Base-by-base conservation (phyloP, 2,329 filamentous ascomycete species). In the Didymella lethalis region DNA sequence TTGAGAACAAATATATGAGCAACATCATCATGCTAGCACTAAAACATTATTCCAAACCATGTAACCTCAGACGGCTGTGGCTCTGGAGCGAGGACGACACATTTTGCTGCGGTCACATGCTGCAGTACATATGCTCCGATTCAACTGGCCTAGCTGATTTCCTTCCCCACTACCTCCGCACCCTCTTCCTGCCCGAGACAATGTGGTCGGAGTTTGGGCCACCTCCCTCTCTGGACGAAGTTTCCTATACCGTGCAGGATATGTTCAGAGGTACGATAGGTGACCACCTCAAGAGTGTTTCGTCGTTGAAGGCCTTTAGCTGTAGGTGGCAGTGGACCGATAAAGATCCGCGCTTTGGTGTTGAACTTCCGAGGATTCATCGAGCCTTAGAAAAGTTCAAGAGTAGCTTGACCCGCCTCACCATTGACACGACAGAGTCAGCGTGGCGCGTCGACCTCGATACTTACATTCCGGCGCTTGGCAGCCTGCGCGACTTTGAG, bases 401-500 rank as follows among this genome's bases (percentile, higher is more conserved):
- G 2, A 14, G 7, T 3, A 46, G 41, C 7, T 26, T 57, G 8
- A 47, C 29, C 5, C 32, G 40, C 28, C 54, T 57, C n/a, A 51
- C 48, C 4, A 51, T 56, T 20, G 47, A 56, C 14, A 50, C 54
- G 5, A 36, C 45, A 4, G 47, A 56, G 7, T 56, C 40, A 4
- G 54, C 54, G 5, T 40, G 38, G 32, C 40, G 31, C 6, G 54
- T 50, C 7, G 25, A 52, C 3, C 55, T 66, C 18, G 52, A 62
- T 2, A 32, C 41, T 32, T 36, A 31, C 4, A 53, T 66, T 6
- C 61, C 59, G 5, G 34, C 61, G 0, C 49, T 67, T 7, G 64
- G 65, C 14, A 64, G 44, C 36, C 45, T 69, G 12, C 59, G 52
- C 10, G 45, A 57, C 2, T 69, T 64, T 26, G 40, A 41, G 12